These are phyloP conservation scores for Aegilops longissima DNA, from an alignment of 176 grass and related monocot species.

Conservation along the genomic window DNA sequence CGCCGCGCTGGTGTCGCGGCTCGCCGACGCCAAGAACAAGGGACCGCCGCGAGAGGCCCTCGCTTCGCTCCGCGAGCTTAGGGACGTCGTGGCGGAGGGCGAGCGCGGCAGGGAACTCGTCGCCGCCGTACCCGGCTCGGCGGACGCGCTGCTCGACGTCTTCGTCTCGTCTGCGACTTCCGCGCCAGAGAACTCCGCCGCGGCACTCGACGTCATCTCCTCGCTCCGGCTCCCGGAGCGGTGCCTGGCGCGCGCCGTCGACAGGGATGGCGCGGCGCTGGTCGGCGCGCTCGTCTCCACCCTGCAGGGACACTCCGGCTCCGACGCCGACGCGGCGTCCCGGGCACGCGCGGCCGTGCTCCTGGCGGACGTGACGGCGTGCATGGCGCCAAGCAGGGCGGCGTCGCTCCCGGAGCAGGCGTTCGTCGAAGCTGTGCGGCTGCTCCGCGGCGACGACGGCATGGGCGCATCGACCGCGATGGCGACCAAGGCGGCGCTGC, in stretches of 20 bases:
- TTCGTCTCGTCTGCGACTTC: not conserved
- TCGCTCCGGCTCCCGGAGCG: slow-evolving; percentile 46
- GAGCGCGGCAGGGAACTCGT: slow-evolving; percentile 42
- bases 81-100: slow-evolving; percentile 33
- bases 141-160: slow-evolving; percentile 9
- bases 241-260: slow-evolving; percentile 14
- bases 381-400: slow-evolving; percentile 25
- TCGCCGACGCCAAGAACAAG: not conserved
- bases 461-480: not conserved
- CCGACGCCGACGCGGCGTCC: slow-evolving; percentile 37
- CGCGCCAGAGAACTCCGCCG: not conserved
- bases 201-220: slow-evolving; percentile 42
- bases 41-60: not conserved
- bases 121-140: slow-evolving; percentile 15
- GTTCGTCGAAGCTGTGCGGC: slow-evolving; percentile 41
- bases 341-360: slow-evolving; percentile 41
- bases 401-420: slow-evolving; percentile 26
- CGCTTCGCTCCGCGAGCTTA: slow-evolving; percentile 41
- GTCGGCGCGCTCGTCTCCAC: slow-evolving; percentile 36
- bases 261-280: slow-evolving; percentile 28
- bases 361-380: slow-evolving; percentile 33
- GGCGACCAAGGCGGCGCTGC: slow-evolving; percentile 53
- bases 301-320: slow-evolving; percentile 13
- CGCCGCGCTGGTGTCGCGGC: slow-evolving; percentile 18
- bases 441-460: slow-evolving; percentile 23